Evolutionary conservation across 805 yeast genomes (phyloP).

Genomic region (Candida hispaniensis): DNA sequence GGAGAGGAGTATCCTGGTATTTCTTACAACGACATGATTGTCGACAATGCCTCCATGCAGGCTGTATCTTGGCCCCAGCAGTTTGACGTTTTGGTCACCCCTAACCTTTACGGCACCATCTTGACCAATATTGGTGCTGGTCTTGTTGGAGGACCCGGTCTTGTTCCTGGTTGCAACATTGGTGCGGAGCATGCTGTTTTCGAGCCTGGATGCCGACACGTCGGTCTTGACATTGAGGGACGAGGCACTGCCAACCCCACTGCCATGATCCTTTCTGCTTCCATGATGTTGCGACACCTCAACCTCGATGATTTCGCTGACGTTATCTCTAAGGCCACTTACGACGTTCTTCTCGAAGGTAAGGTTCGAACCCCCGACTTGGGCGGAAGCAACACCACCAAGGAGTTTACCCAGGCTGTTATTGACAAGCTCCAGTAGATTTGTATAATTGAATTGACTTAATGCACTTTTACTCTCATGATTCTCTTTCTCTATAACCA

Average conservation of each 20-base stretch:
- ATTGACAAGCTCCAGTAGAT: conserved; percentile 49
- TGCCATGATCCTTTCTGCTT: conserved; percentile 86
- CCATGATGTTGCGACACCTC: conserved; percentile 89
- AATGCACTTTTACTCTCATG: too few relatives aligned
- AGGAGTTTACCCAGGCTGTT: conserved; percentile 90
- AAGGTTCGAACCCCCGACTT: conserved; percentile 76
- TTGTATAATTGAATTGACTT: conserved; percentile 17
- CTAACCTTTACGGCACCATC: conserved; percentile 96
- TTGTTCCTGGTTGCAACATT: conserved; percentile 96
- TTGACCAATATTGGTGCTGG: conserved; percentile 98
- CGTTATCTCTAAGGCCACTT: conserved; percentile 79
- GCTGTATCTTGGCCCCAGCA: conserved; percentile 97
- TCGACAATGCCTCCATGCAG: conserved; percentile 98
- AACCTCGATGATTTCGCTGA: conserved; percentile 80
- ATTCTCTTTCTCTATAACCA: too few relatives aligned
- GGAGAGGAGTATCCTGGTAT: conserved; percentile 78
- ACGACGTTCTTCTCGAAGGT: conserved; percentile 83
- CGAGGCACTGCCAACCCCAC: conserved; percentile 95
- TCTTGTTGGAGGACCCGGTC: conserved; percentile 94
- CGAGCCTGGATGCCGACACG: conserved; percentile 99
- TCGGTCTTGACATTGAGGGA: conserved; percentile 92
- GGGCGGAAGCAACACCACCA: conserved; percentile 81
- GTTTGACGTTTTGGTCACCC: conserved; percentile 95
- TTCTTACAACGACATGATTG: conserved; percentile 83
- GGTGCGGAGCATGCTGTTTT: conserved; percentile 97